Conservation (phyloP, 345 rosid genomes). For the Adansonia digitata region DNA sequence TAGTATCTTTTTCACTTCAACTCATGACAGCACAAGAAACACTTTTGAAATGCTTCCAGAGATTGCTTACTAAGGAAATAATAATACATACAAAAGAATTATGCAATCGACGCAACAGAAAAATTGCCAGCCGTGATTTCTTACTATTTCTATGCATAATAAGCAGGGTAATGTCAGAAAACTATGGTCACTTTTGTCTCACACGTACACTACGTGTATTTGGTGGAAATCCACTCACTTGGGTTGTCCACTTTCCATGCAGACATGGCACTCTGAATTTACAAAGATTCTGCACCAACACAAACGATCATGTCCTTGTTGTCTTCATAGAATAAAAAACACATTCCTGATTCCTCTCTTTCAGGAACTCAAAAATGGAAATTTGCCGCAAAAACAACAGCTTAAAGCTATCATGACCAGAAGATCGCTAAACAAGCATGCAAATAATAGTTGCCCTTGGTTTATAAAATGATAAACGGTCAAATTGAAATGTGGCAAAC, state of each 20-base stretch:
- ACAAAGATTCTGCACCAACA: not conserved
- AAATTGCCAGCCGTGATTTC: not conserved
- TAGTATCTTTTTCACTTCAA: not conserved
- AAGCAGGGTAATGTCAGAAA: not conserved
- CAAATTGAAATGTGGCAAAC: conserved; percentile 12
- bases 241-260: not conserved
- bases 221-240: not conserved
- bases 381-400: not conserved
- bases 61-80: not conserved
- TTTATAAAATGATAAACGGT: not conserved
- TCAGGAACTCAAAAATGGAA: not conserved
- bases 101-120: not conserved
- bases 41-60: not conserved
- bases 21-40: not conserved
- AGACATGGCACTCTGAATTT: not conserved
- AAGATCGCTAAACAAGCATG: not conserved
- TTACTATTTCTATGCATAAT: not conserved
- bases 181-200: not conserved
- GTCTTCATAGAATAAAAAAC: not conserved
- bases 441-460: not conserved
- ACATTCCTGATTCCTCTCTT: not conserved
- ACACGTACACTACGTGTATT: not conserved
- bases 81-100: not conserved
- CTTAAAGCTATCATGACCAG: not conserved
- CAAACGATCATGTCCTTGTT: not conserved